These are phyloP conservation scores for Apiospora phragmitis DNA, from an alignment of 2,329 filamentous ascomycete species.

Conservation along the genomic window DNA sequence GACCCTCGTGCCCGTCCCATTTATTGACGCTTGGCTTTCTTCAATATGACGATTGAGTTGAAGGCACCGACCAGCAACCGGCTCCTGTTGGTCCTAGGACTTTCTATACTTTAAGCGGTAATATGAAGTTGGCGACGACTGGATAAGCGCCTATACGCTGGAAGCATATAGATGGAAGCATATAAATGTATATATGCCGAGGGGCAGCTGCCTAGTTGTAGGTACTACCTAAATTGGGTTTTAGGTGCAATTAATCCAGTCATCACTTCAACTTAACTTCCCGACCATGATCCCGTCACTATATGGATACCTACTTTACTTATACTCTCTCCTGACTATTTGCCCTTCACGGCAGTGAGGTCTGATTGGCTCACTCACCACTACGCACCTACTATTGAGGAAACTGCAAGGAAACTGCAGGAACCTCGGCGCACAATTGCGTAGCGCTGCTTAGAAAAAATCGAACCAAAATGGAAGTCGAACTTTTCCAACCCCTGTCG, in stretches of 20 bases:
- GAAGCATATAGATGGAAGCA: not conserved
- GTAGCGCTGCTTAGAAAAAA: not conserved
- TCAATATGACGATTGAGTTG: not conserved
- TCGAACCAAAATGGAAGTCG: not conserved
- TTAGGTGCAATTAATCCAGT: not conserved
- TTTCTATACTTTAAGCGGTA: not conserved
- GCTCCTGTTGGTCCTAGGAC: not conserved
- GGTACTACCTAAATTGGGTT: not conserved
- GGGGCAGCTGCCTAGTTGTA: not conserved
- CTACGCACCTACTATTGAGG: not conserved
- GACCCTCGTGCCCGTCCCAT: not conserved
- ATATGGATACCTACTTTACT: not conserved
- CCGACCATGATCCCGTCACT: not conserved
- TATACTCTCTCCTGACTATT: not conserved
- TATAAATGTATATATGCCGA: not conserved
- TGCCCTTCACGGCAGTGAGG: not conserved
- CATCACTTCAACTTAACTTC: not conserved
- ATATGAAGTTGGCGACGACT: not conserved
- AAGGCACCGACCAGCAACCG: not conserved
- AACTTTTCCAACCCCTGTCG: not conserved
- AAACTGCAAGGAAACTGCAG: not conserved
- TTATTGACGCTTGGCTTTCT: not conserved
- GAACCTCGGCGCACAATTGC: conserved; percentile 9
- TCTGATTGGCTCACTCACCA: not conserved
- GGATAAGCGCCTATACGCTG: not conserved